phyloP scores from a whole-genome alignment of 345 rosid genomes.

The Cardamine resedifolia region DNA sequence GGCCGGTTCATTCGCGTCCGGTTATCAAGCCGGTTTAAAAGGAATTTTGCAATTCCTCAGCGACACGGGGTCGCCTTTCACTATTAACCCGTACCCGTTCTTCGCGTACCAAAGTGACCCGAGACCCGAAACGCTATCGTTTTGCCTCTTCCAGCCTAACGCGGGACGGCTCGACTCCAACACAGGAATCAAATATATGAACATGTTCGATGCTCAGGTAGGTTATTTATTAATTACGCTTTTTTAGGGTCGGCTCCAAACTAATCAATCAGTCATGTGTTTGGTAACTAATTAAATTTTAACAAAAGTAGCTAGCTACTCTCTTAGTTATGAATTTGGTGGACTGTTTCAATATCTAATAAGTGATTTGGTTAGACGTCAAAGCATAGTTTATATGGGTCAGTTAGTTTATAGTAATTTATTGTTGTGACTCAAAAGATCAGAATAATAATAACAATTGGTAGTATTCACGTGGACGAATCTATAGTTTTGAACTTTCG shows the following conservation, averaged over 20 bases:
- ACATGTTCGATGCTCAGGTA: conserved; percentile 99
- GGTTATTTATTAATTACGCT: conserved; percentile 22
- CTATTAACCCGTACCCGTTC: conserved; percentile 89
- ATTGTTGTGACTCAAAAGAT: conserved; percentile 11
- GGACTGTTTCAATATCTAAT: neutral
- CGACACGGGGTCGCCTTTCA: conserved; percentile 72
- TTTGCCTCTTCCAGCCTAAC: conserved; percentile 87
- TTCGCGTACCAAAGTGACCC: conserved; percentile 90
- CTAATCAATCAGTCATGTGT: conserved; percentile 7
- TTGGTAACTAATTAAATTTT: neutral
- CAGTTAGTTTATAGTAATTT: conserved; percentile 19
- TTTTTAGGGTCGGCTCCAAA: neutral
- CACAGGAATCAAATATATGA: conserved; percentile 76
- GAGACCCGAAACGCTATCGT: conserved; percentile 81
- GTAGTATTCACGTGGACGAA: conserved; percentile 37
- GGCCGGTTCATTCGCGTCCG: conserved; percentile 57
- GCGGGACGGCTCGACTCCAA: conserved; percentile 83
- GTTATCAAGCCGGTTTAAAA: conserved; percentile 56
- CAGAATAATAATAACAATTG: neutral
- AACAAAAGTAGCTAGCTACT: neutral
- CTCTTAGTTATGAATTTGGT: conserved; percentile 31
- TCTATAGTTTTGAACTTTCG: conserved; percentile 22
- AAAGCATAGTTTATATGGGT: conserved; percentile 11
- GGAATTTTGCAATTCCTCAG: conserved; percentile 66
- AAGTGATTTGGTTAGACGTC: conserved; percentile 9